Evolutionary conservation across 176 grass and related monocot genomes (phyloP).

Genomic region (Oryza australiensis): DNA sequence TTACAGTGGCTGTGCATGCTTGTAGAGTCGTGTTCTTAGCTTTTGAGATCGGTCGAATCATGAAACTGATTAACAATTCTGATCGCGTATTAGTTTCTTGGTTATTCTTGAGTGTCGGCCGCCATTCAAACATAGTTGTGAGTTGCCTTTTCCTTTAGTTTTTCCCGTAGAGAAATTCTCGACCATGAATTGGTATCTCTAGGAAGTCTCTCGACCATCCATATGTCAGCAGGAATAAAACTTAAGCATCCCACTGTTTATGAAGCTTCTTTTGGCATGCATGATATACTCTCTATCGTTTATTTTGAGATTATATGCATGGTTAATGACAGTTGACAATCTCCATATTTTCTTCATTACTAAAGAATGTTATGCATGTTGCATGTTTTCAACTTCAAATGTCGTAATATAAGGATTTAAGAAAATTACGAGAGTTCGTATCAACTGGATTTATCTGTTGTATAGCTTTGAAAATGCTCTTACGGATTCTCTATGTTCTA

Average conservation of each 20-base stretch:
- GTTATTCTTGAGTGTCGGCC: background rate
- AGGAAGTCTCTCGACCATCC: background rate
- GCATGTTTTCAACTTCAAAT: background rate
- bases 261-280: background rate
- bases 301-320: background rate
- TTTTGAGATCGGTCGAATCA: background rate
- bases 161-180: background rate
- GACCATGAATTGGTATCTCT: background rate
- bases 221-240: background rate
- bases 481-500: background rate
- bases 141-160: background rate
- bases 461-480: background rate
- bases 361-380: background rate
- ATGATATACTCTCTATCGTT: background rate
- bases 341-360: background rate
- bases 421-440: too few species aligned
- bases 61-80: background rate
- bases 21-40: background rate
- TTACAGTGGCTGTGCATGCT: background rate
- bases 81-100: background rate
- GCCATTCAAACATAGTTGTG: background rate
- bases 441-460: too few species aligned
- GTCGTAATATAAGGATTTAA: background rate
- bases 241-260: background rate
- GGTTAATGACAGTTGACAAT: background rate